These are phyloP conservation scores for Coniella lustricola DNA, from an alignment of 2,329 filamentous ascomycete species.

Conservation along the genomic window DNA sequence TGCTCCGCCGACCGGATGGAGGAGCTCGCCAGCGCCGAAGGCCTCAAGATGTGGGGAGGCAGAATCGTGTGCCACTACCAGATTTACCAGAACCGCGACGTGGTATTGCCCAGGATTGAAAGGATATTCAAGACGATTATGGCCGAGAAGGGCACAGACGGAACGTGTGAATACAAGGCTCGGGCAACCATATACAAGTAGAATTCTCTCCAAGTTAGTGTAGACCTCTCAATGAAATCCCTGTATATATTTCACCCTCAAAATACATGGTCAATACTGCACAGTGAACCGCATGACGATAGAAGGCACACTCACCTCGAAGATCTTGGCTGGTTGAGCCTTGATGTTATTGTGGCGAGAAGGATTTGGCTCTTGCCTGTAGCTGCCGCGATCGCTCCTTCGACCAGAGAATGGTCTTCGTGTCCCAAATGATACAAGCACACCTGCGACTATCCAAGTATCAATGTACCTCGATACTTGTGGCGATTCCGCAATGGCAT, in stretches of 20 bases:
- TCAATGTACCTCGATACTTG: no score
- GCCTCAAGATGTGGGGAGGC: slow-evolving; percentile 33
- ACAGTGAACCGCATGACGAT: no score
- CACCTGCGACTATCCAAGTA: no score
- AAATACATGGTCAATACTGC: no score
- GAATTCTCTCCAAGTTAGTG: neutral
- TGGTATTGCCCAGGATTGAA: slow-evolving; percentile 51
- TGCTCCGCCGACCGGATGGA: slow-evolving; percentile 32
- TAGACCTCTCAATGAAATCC: neutral
- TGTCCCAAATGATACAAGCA: no score
- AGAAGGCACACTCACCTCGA: no score
- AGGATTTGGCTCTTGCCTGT: no score
- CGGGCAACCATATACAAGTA: slow-evolving; percentile 7
- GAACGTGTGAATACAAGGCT: neutral
- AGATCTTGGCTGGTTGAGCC: no score
- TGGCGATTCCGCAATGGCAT: no score
- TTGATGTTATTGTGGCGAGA: no score
- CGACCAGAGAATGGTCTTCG: no score
- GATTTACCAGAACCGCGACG: slow-evolving; percentile 53
- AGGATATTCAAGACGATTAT: slow-evolving; percentile 42
- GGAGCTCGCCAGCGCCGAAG: slow-evolving; percentile 33
- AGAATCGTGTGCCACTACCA: slow-evolving; percentile 48
- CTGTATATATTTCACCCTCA: neutral
- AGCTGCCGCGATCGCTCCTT: no score
- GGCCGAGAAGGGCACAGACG: slow-evolving; percentile 19